Percentiles rank a stretch among this genome's conserved stretches.
phyloP scores from a whole-genome alignment of 192 early-diverging fungal genomes.

The Dissophora globulifera region DNA sequence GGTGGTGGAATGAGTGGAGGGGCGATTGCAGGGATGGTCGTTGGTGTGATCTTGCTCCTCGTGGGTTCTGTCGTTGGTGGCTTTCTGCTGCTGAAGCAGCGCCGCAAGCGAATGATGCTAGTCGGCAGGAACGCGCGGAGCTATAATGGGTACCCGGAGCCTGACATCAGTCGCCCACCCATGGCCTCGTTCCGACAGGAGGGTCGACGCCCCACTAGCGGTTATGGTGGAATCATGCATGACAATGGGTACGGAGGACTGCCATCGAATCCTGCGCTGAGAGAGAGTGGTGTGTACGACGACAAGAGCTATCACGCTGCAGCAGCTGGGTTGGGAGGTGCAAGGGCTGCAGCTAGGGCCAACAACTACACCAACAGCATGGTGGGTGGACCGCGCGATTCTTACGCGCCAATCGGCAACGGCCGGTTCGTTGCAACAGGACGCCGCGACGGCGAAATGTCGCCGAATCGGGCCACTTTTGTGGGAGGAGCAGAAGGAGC shows the following conservation, averaged over 20 bases:
- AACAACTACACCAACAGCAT: neutral
- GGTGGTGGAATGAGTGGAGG: slow-evolving; percentile 21
- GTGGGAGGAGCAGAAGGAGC: no score
- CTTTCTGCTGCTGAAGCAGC: slow-evolving; percentile 40
- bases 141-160: slow-evolving; percentile 37
- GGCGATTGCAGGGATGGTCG: slow-evolving; percentile 19
- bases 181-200: slow-evolving; percentile 5
- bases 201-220: slow-evolving; percentile 8
- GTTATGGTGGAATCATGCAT: neutral
- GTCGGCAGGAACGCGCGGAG: slow-evolving; percentile 11
- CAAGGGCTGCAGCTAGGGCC: neutral
- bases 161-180: slow-evolving; percentile 7
- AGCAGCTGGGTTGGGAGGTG: slow-evolving; percentile 21
- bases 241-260: neutral
- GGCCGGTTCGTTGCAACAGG: slow-evolving; percentile 20
- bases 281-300: slow-evolving; percentile 8
- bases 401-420: slow-evolving; percentile 11
- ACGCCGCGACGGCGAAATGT: slow-evolving; percentile 5
- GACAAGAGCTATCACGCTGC: slow-evolving; percentile 27
- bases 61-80: slow-evolving; percentile 34
- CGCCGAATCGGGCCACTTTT: neutral
- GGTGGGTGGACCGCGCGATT: neutral
- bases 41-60: slow-evolving; percentile 13
- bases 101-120: slow-evolving; percentile 42
- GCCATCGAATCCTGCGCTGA: neutral